Evolutionary conservation across 2,329 filamentous ascomycete genomes (phyloP).

Genomic region (Fusarium veterinarium): DNA sequence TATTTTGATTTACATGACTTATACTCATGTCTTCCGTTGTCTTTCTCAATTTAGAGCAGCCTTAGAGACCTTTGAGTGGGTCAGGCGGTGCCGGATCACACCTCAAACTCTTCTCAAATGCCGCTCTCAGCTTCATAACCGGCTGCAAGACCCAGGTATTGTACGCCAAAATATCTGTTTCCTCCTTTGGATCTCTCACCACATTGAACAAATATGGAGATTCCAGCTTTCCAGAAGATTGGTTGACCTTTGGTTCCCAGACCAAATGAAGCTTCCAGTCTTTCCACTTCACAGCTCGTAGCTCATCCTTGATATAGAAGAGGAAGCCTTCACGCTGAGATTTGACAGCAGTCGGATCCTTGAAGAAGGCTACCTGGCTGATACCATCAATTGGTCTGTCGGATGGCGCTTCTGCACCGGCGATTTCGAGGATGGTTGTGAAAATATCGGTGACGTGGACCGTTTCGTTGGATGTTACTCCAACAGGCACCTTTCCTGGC

Average conservation of each 20-base stretch:
- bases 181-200: constrained; percentile 49
- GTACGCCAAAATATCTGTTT: constrained; percentile 46
- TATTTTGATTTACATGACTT: background rate
- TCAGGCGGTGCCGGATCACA: constrained; percentile 48
- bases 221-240: constrained; percentile 47
- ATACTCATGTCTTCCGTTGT: accelerated
- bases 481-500: constrained; percentile 46
- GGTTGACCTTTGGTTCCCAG: constrained; percentile 52
- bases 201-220: constrained; percentile 50
- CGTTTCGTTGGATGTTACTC: constrained; percentile 45
- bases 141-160: constrained; percentile 52
- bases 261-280: constrained; percentile 52
- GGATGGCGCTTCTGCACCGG: constrained; percentile 26
- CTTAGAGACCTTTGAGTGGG: constrained; percentile 43
- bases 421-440: constrained; percentile 46
- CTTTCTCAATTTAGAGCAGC: background rate
- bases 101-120: constrained; percentile 46
- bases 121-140: constrained; percentile 40
- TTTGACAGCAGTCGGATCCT: constrained; percentile 27
- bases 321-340: constrained; percentile 44
- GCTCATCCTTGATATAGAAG: constrained; percentile 52
- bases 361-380: constrained; percentile 45
- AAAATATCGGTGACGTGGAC: constrained; percentile 51
- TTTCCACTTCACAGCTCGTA: constrained; percentile 50
- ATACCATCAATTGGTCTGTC: constrained; percentile 49